These are phyloP conservation scores for Olyra latifolia DNA, from an alignment of 176 grass and related monocot species.

Conservation along the genomic window DNA sequence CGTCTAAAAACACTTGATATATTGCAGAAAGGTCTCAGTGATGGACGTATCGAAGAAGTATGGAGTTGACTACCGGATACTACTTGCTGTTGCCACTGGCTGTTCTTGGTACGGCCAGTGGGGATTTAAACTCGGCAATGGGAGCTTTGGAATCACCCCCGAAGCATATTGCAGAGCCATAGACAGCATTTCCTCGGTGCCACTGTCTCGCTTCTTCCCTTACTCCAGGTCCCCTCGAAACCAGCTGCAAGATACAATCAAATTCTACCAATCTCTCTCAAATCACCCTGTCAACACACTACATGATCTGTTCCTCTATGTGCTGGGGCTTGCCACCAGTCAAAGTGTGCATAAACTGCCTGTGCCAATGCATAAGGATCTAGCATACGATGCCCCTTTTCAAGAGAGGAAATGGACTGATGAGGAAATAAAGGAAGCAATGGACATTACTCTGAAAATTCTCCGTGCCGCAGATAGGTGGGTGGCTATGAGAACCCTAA, in stretches of 20 bases:
- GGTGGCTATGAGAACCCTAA: constrained; percentile 55
- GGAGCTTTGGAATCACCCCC: constrained; percentile 66
- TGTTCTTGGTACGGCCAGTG: constrained; percentile 69
- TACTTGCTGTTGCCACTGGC: constrained; percentile 50
- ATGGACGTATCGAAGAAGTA: constrained; percentile 78
- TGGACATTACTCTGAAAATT: constrained; percentile 52
- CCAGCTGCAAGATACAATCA: constrained; percentile 51
- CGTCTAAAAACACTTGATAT: not conserved
- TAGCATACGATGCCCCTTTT: not conserved
- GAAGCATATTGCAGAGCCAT: constrained; percentile 54
- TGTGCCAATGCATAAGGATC: constrained; percentile 14
- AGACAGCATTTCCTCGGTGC: constrained; percentile 40
- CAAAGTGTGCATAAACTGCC: not conserved
- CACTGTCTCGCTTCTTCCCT: constrained; percentile 46
- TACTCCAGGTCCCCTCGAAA: constrained; percentile 34
- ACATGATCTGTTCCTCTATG: constrained; percentile 57
- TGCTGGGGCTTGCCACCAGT: constrained; percentile 33
- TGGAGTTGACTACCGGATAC: constrained; percentile 48
- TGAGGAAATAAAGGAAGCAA: constrained; percentile 43
- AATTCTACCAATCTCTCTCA: constrained; percentile 62
- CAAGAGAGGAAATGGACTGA: constrained; percentile 38
- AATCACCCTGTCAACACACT: constrained; percentile 36
- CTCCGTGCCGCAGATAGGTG: constrained; percentile 49
- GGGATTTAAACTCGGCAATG: constrained; percentile 67
- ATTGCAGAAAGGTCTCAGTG: constrained; percentile 65